Percentiles rank a stretch among this genome's conserved stretches.
Evolutionary conservation across 2,329 filamentous ascomycete species (phyloP).

Genomic region (Sclerotinia glacialis): DNA sequence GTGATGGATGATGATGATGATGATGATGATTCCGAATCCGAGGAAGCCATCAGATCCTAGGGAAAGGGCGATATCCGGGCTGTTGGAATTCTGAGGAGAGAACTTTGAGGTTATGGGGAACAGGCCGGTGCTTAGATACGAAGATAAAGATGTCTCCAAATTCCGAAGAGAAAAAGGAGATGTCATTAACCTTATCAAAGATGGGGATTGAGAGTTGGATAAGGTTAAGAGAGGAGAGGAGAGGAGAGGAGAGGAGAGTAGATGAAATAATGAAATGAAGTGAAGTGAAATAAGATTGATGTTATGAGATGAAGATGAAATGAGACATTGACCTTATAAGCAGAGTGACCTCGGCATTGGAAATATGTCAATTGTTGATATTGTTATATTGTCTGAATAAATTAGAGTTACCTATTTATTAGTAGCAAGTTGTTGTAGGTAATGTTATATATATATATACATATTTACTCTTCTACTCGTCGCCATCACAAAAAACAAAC

Average conservation of each 20-base stretch:
- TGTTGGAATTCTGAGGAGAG: neutral
- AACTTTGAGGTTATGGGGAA: neutral
- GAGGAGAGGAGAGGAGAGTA: too few species aligned
- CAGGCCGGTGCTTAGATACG: constrained; percentile 7
- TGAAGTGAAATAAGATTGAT: too few species aligned
- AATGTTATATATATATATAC: too few species aligned
- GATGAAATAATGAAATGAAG: too few species aligned
- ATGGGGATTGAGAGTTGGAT: neutral
- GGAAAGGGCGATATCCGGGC: constrained; percentile 9
- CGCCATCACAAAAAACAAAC: too few species aligned
- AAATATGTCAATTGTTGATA: neutral
- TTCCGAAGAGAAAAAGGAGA: neutral
- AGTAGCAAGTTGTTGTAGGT: too few species aligned
- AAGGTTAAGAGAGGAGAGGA: neutral
- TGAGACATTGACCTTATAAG: constrained; percentile 1
- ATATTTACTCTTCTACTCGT: too few species aligned
- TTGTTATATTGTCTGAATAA: too few species aligned
- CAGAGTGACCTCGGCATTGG: neutral
- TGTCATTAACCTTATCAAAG: constrained; percentile 2
- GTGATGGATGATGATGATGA: neutral
- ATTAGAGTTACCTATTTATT: too few species aligned
- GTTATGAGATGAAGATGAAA: too few species aligned
- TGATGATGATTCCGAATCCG: neutral
- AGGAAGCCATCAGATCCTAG: neutral
- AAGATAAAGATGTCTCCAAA: neutral